Evolutionary conservation across 495 filamentous ascomycete species (phyloP).

Genomic region (Tuber umbilicatum): DNA sequence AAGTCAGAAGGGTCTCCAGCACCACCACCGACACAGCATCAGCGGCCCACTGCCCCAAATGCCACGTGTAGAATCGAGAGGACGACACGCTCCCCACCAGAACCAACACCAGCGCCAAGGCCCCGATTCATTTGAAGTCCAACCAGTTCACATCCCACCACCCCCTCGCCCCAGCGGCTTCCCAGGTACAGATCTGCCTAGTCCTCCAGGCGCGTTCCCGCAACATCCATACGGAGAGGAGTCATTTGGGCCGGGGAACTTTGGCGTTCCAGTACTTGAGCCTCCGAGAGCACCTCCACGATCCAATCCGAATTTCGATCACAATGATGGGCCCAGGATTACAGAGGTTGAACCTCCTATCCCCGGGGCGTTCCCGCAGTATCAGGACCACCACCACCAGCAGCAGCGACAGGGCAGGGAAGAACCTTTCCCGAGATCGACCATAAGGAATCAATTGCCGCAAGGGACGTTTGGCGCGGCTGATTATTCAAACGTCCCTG

Average conservation of each 20-base stretch:
- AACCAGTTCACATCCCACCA: not conserved
- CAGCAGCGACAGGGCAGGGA: not conserved
- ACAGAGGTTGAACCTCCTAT: not conserved
- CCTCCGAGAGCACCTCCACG: not conserved
- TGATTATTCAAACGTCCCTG: not conserved
- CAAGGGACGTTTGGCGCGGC: not conserved
- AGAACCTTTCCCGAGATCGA: not conserved
- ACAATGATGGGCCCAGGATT: not conserved
- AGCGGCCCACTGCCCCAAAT: not conserved
- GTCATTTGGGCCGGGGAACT: not conserved
- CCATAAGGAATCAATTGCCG: not conserved
- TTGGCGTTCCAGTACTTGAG: not conserved
- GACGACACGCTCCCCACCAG: not conserved
- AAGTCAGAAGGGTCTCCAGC: not conserved
- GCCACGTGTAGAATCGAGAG: not conserved
- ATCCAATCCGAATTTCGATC: not conserved
- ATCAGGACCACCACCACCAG: not conserved
- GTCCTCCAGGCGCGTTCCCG: not conserved
- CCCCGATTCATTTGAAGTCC: not conserved
- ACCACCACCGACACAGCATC: not conserved
- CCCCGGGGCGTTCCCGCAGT: not conserved
- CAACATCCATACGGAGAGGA: not conserved
- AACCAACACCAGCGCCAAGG: not conserved
- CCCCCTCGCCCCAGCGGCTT: not conserved
- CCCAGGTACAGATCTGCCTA: not conserved